phyloP scores from a whole-genome alignment of 139 green algal genomes.

The Picochlorum sp. region DNA sequence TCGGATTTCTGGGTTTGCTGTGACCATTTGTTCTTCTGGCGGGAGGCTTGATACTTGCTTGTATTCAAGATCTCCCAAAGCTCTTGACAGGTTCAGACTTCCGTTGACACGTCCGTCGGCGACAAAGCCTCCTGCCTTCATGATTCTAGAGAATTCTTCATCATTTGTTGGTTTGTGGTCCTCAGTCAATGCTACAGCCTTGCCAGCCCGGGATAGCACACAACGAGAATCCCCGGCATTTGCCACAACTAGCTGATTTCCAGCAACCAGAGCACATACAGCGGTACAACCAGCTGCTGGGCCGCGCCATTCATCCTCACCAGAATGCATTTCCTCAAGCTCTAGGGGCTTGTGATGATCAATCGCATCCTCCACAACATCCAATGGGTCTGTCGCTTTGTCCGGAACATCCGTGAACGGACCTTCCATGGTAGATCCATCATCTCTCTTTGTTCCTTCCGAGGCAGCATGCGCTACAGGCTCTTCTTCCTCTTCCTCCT shows the following conservation, averaged over 20 bases:
- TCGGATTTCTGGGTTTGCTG: slow-evolving; percentile 53
- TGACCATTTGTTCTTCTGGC: slow-evolving; percentile 56
- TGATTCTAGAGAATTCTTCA: slow-evolving; percentile 43
- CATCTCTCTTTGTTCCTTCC: background rate
- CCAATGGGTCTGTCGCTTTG: background rate
- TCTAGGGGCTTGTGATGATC: slow-evolving; percentile 8
- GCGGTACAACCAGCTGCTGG: slow-evolving; percentile 49
- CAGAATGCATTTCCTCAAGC: slow-evolving; percentile 6
- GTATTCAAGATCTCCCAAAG: slow-evolving; percentile 75
- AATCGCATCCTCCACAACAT: background rate
- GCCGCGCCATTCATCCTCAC: slow-evolving; percentile 17
- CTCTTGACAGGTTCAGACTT: slow-evolving; percentile 66
- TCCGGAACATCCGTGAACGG: background rate
- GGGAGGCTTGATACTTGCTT: slow-evolving; percentile 44
- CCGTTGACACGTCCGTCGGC: slow-evolving; percentile 68
- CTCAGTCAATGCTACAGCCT: slow-evolving; percentile 38
- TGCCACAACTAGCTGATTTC: slow-evolving; percentile 34
- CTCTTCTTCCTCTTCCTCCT: background rate
- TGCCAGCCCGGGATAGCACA: slow-evolving; percentile 33
- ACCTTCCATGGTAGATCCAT: background rate
- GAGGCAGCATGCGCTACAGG: background rate
- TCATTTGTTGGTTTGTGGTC: slow-evolving; percentile 61
- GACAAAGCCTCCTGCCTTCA: slow-evolving; percentile 54
- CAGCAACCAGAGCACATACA: slow-evolving; percentile 28
- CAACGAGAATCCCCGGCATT: slow-evolving; percentile 51